Base-by-base conservation (phyloP, 495 filamentous ascomycete species). In the Aspergillus avenaceus region DNA sequence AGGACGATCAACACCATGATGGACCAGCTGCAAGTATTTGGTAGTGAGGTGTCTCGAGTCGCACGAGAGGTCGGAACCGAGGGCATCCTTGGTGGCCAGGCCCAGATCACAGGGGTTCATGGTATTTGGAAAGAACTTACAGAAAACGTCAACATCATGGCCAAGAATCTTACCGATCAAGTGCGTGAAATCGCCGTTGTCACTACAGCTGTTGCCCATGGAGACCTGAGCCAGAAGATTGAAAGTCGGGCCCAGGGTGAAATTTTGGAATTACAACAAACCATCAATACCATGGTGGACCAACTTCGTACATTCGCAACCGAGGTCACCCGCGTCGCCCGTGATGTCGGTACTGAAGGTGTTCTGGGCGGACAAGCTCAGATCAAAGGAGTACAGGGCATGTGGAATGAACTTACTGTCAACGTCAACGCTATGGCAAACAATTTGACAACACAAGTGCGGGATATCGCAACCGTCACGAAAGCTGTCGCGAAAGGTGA, bases 371-470 rank as follows among this genome's bases (percentile, higher is more conserved):
- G 95, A 23, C 93, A 99, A 67, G 93, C 93, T 53, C 89, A 96
- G 61, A 95, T 99, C 40, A 87, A 89, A 67, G 90, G 91, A 7
- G 83, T 86, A 29, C 76, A 85, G 65, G 85, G 86, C 73, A 88
- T 83, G 75, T 99, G 93, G 93, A 95, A 95, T 63, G 93, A 97
- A 59, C 81, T 99, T 32, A 99, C 93, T 0, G 85, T 97, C 55
- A 99, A 96, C 67, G 93, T 98, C 56, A 98, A 98, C 60, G 92
- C 92, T 34, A 96, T 97, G 91, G 93, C 93, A 55, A 91, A 92
- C 63, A 97, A 97, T 64, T 80, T 98, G 12, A 98, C 93, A 0
- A 95, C 90, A 4, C 93, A 98, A 80, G 93, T 98, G 54, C 85
- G 93, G 67, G 95, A 97, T 73, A 98, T 98, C 64, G 93, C 93